These are phyloP conservation scores for Tremella mesenterica DNA, from an alignment of 768 basidiomycete species.

Conservation along the genomic window DNA sequence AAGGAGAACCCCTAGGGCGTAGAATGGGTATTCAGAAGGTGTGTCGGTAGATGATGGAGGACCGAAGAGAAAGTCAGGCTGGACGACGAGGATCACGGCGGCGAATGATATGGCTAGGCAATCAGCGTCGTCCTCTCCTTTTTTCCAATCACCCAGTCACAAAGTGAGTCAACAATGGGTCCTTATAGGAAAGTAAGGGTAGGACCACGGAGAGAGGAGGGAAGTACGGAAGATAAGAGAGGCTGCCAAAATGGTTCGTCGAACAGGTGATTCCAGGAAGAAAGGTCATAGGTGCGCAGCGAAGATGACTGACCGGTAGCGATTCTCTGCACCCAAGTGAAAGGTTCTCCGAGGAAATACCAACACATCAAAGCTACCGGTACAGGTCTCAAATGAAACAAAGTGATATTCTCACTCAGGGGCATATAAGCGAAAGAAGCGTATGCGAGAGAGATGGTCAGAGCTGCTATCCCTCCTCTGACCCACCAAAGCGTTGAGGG, in stretches of 20 bases:
- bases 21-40: not conserved
- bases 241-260: no score
- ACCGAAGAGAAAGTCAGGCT: conserved; percentile 1
- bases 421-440: not conserved
- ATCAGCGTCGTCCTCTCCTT: not conserved
- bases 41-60: not conserved
- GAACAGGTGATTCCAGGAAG: no score
- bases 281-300: no score
- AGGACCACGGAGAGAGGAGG: no score
- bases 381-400: not conserved
- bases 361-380: not conserved
- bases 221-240: no score
- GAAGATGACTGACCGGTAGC: not conserved
- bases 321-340: not conserved
- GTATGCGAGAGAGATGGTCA: not conserved
- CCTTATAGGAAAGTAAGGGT: no score
- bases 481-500: not conserved
- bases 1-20: not conserved
- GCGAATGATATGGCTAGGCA: not conserved
- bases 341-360: not conserved
- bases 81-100: not conserved
- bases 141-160: no score
- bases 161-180: no score
- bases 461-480: not conserved
- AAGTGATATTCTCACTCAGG: not conserved